phyloP scores from a whole-genome alignment of 2,329 filamentous ascomycete genomes.

The Neofusicoccum ribis region DNA sequence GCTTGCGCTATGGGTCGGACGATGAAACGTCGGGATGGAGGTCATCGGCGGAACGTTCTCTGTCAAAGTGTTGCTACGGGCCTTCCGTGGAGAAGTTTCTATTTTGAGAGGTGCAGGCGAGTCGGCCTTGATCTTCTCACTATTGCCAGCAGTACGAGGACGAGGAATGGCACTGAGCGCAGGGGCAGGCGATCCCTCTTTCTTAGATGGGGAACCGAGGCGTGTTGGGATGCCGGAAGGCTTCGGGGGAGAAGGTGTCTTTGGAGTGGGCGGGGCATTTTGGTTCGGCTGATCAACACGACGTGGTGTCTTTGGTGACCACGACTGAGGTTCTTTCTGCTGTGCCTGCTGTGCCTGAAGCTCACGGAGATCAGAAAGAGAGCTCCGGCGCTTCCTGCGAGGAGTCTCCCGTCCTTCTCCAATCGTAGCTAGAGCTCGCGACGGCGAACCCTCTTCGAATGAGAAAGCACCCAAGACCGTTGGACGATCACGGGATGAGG shows the following conservation, averaged over 20 bases:
- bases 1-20: constrained; percentile 1
- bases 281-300: constrained; percentile 25
- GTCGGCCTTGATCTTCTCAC: neutral
- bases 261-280: constrained; percentile 26
- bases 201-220: constrained; percentile 47
- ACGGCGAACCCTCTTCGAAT: constrained; percentile 48
- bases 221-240: constrained; percentile 39
- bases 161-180: constrained; percentile 12
- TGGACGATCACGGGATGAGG: constrained; percentile 57
- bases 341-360: constrained; percentile 56
- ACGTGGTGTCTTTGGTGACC: constrained; percentile 40
- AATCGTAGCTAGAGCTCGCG: constrained; percentile 43
- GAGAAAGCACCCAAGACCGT: constrained; percentile 49
- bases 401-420: constrained; percentile 47
- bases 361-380: constrained; percentile 78
- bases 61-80: constrained; percentile 12
- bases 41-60: constrained; percentile 14
- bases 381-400: constrained; percentile 87
- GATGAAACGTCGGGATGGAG: constrained; percentile 9
- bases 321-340: constrained; percentile 28
- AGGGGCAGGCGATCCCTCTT: constrained; percentile 43
- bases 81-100: neutral
- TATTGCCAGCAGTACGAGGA: neutral
- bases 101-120: neutral
- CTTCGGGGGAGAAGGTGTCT: constrained; percentile 39